Percentiles rank a stretch among this genome's conserved stretches.
These are phyloP conservation scores for Psidium guajava DNA, from an alignment of 345 rosid genomes.

Conservation along the genomic window DNA sequence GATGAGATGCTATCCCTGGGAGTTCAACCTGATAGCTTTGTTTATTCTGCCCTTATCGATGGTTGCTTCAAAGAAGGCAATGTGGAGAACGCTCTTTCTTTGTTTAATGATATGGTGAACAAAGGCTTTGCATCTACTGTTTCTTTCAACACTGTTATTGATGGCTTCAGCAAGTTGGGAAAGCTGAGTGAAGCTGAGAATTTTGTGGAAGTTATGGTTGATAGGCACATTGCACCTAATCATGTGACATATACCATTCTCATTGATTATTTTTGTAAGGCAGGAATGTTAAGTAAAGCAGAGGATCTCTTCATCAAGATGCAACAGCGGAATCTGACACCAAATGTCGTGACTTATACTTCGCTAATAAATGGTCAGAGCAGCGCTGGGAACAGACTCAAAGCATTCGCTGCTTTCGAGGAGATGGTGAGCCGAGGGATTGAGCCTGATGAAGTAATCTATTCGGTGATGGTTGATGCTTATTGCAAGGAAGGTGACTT, in stretches of 20 bases:
- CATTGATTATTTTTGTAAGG: conserved; percentile 58
- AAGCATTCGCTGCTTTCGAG: conserved; percentile 42
- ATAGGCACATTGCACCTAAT: conserved; percentile 31
- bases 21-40: conserved; percentile 49
- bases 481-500: conserved; percentile 40
- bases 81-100: conserved; percentile 39
- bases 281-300: conserved; percentile 46
- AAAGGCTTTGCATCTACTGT: conserved; percentile 35
- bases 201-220: conserved; percentile 34
- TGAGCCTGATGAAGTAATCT: conserved; percentile 55
- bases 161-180: conserved; percentile 50
- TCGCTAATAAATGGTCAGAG: conserved; percentile 49
- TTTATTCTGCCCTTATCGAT: conserved; percentile 44
- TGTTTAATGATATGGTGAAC: conserved; percentile 37
- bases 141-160: conserved; percentile 53
- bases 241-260: conserved; percentile 57
- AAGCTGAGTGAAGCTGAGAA: conserved; percentile 19
- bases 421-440: conserved; percentile 47
- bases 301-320: conserved; percentile 40
- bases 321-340: conserved; percentile 37
- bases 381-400: conserved; percentile 24
- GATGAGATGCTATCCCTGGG: conserved; percentile 53
- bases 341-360: conserved; percentile 45
- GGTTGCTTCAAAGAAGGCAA: conserved; percentile 65
- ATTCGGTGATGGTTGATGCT: conserved; percentile 36